phyloP scores from a whole-genome alignment of 2,329 filamentous ascomycete genomes.

The Neofusicoccum kwambonambiense region DNA sequence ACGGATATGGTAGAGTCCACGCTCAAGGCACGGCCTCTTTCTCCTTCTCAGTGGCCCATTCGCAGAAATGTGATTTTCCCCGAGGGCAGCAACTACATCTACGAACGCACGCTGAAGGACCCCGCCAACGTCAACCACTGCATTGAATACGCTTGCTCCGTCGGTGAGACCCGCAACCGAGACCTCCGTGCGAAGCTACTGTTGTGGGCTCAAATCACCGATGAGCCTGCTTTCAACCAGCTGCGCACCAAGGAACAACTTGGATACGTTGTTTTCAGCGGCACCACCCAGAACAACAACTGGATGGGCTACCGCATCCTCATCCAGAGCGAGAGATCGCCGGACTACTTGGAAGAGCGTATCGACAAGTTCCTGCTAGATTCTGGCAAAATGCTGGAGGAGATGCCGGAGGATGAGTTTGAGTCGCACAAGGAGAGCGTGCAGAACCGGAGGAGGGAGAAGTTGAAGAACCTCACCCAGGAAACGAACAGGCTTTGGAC shows the following conservation, averaged over 20 bases:
- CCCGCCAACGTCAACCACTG: slow-evolving; percentile 73
- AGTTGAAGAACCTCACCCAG: slow-evolving; percentile 85
- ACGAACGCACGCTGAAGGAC: slow-evolving; percentile 76
- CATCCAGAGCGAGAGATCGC: slow-evolving; percentile 87
- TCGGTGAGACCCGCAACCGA: slow-evolving; percentile 57
- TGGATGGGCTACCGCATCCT: slow-evolving; percentile 79
- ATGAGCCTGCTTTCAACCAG: slow-evolving; percentile 93
- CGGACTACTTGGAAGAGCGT: slow-evolving; percentile 78
- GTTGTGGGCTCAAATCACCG: slow-evolving; percentile 83
- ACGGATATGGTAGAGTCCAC: slow-evolving; percentile 78
- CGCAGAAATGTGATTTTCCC: slow-evolving; percentile 75
- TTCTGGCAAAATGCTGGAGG: slow-evolving; percentile 64
- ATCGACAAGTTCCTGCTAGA: slow-evolving; percentile 79
- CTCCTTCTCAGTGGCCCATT: slow-evolving; percentile 76
- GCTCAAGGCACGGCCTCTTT: slow-evolving; percentile 71
- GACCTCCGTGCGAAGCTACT: slow-evolving; percentile 71
- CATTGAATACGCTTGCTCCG: slow-evolving; percentile 49
- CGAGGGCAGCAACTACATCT: slow-evolving; percentile 78
- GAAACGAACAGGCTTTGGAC: slow-evolving; percentile 82
- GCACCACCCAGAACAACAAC: slow-evolving; percentile 70
- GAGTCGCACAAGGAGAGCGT: slow-evolving; percentile 88
- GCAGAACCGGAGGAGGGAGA: slow-evolving; percentile 82
- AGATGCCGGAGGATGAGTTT: slow-evolving; percentile 82
- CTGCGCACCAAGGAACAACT: slow-evolving; percentile 95
- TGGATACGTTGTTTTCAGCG: slow-evolving; percentile 92